phyloP scores from a whole-genome alignment of 2,329 filamentous ascomycete species.

The Cercospora sp. region DNA sequence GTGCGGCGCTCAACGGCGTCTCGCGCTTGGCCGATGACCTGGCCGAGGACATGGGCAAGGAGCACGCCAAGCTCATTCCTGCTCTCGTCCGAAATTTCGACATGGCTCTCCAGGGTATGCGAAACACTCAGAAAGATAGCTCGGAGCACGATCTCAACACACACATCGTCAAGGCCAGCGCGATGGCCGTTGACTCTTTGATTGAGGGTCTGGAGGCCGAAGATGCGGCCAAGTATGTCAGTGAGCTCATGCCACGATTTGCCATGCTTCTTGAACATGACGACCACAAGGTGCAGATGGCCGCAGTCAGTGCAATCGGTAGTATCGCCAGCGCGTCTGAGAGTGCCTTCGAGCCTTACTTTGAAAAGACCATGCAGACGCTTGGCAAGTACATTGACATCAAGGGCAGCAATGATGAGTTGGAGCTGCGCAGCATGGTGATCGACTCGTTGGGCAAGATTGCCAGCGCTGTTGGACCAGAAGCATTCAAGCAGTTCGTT shows the following conservation, averaged over 20 bases:
- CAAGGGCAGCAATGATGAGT: conserved; percentile 86
- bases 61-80: conserved; percentile 82
- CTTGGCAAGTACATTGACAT: conserved; percentile 80
- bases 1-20: conserved; percentile 82
- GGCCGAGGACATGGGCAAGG: conserved; percentile 80
- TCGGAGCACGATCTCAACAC: conserved; percentile 70
- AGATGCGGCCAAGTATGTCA: conserved; percentile 78
- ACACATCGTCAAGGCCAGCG: conserved; percentile 84
- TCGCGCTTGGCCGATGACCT: conserved; percentile 91
- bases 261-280: conserved; percentile 80
- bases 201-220: conserved; percentile 81
- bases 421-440: conserved; percentile 84
- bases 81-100: conserved; percentile 87
- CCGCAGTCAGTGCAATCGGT: conserved; percentile 84
- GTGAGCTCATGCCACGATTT: conserved; percentile 80
- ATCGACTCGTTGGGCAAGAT: conserved; percentile 94
- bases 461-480: conserved; percentile 79
- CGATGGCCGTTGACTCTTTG: conserved; percentile 86
- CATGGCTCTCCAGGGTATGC: conserved; percentile 67
- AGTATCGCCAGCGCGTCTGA: conserved; percentile 86
- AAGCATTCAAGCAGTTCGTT: conserved; percentile 88
- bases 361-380: conserved; percentile 85
- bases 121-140: conserved; percentile 49
- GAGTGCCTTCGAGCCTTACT: conserved; percentile 84
- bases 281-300: conserved; percentile 85